Evolutionary conservation across 75 land plant species (phyloP).

Genomic region (Pinus albicaulis): DNA sequence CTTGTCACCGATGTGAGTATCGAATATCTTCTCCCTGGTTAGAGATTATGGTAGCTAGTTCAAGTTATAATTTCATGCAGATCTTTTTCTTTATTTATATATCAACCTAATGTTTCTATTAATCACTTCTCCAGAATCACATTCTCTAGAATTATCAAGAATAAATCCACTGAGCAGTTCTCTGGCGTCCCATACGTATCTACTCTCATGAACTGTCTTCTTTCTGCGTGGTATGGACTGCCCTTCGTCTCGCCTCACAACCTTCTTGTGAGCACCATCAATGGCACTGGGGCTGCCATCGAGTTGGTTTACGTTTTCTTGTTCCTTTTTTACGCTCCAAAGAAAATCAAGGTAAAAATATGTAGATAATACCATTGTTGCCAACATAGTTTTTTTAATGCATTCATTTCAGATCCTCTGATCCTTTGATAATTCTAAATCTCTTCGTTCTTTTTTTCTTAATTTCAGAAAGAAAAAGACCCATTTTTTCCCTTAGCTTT

Average conservation of each 20-base stretch:
- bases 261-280: slow-evolving; percentile 68
- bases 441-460: too few species aligned
- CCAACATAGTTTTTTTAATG: neutral
- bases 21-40: neutral
- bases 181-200: slow-evolving; percentile 91
- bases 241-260: slow-evolving; percentile 51
- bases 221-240: slow-evolving; percentile 79
- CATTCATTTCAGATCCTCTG: too few species aligned
- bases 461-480: too few species aligned
- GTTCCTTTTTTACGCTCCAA: slow-evolving; percentile 56
- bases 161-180: slow-evolving; percentile 70
- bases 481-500: too few species aligned
- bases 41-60: neutral
- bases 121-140: slow-evolving; percentile 56
- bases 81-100: neutral
- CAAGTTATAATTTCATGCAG: neutral
- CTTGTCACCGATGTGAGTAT: slow-evolving; percentile 7
- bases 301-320: slow-evolving; percentile 53
- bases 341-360: slow-evolving; percentile 30
- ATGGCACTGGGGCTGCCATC: slow-evolving; percentile 72
- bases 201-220: slow-evolving; percentile 77
- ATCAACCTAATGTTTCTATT: too few species aligned
- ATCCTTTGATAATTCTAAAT: too few species aligned
- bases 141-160: slow-evolving; percentile 65
- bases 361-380: neutral